Evolutionary conservation across 495 filamentous ascomycete species (phyloP).

Genomic region (Penicillium cinerascens): DNA sequence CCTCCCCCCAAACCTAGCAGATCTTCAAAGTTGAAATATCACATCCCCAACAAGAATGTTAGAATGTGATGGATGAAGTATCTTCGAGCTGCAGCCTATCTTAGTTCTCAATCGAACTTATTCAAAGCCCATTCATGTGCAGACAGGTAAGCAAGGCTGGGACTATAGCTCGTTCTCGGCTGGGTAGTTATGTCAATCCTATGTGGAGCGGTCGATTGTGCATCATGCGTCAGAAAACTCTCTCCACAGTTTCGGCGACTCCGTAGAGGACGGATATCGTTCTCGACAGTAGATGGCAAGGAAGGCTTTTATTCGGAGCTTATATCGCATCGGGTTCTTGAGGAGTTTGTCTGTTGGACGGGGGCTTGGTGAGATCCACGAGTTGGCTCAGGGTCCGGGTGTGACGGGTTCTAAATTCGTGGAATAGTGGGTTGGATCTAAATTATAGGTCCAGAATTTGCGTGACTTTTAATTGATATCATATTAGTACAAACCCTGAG

Average conservation of each 20-base stretch:
- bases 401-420: neutral
- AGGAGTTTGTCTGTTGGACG: neutral
- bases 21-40: neutral
- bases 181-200: neutral
- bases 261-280: neutral
- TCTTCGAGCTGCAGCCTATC: neutral
- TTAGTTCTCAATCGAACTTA: neutral
- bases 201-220: neutral
- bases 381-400: neutral
- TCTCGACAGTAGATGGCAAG: neutral
- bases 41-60: neutral
- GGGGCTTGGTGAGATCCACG: neutral
- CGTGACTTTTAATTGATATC: neutral
- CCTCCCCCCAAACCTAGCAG: too few species aligned
- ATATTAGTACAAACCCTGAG: neutral
- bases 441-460: neutral
- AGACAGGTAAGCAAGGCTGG: neutral
- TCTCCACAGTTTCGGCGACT: slow-evolving; percentile 2
- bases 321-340: neutral
- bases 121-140: neutral
- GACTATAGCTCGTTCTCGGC: neutral
- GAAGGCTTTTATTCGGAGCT: neutral
- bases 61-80: slow-evolving; percentile 5
- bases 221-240: neutral
- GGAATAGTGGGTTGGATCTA: neutral